A percentile compares a stretch with the other conserved stretches of the same genome.
Conservation (phyloP, 169 alveolate species). For the Blepharisma undulans region DNA sequence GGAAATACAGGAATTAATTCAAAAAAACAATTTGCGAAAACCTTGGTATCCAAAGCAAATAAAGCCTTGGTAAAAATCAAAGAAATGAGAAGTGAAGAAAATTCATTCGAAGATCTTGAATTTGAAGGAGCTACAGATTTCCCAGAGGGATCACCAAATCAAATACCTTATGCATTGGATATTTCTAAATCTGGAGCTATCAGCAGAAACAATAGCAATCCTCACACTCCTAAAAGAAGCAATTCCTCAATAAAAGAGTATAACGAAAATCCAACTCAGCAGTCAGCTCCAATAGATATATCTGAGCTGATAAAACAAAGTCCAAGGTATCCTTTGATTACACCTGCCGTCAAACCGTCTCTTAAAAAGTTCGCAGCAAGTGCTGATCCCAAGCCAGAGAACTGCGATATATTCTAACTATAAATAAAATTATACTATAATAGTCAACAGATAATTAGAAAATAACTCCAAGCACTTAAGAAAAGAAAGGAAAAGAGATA, state of each 20-base stretch:
- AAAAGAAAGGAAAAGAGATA: too few species aligned
- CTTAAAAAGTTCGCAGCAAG: neutral
- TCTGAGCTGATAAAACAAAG: neutral
- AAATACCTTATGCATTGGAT: neutral
- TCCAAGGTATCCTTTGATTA: neutral
- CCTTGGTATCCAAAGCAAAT: neutral
- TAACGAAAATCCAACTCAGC: neutral
- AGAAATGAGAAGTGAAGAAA: neutral
- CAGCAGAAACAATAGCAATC: neutral
- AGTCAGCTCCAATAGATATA: neutral
- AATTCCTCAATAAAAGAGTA: neutral
- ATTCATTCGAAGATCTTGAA: neutral
- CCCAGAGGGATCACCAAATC: neutral
- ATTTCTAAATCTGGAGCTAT: neutral
- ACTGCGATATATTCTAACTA: neutral
- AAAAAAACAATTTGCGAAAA: neutral
- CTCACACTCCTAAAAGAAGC: neutral
- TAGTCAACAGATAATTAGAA: too few species aligned
- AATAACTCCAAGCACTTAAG: too few species aligned
- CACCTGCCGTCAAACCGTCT: neutral
- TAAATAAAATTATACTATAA: neutral
- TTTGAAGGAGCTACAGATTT: neutral
- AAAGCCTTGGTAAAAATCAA: neutral
- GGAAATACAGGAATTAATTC: neutral
- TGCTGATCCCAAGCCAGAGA: conserved; percentile 25